Evolutionary conservation across 73 alveolate genomes (phyloP).

Genomic region (Uronychia binucleata): DNA sequence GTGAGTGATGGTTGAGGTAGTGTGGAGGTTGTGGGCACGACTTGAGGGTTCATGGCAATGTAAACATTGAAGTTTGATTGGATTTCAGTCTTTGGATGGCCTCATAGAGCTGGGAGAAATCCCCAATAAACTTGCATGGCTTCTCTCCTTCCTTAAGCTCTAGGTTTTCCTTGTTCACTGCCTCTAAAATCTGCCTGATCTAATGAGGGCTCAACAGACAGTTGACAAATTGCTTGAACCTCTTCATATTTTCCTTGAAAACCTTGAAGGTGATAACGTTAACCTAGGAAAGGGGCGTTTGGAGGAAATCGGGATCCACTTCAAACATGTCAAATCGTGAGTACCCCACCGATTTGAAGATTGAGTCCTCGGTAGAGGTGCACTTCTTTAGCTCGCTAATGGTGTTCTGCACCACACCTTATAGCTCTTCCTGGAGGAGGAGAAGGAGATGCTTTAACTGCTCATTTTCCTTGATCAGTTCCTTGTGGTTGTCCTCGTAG

Average conservation of each 20-base stretch:
- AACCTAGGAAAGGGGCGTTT: background rate
- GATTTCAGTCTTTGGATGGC: background rate
- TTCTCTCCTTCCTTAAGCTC: background rate
- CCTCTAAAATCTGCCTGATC: background rate
- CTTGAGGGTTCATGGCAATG: too few relatives aligned
- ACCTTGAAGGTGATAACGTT: background rate
- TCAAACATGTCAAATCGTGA: background rate
- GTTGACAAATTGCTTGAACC: background rate
- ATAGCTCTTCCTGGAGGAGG: slow-evolving; percentile 1
- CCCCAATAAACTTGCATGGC: background rate
- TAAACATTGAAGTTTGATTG: too few relatives aligned
- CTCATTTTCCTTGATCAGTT: slow-evolving; percentile 13
- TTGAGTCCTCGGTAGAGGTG: background rate
- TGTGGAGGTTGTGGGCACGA: too few relatives aligned
- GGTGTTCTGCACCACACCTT: background rate
- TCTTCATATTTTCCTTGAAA: background rate
- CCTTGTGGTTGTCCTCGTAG: slow-evolving; percentile 25
- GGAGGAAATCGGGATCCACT: background rate
- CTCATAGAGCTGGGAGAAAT: background rate
- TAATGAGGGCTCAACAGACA: background rate
- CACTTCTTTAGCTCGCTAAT: background rate
- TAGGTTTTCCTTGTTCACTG: background rate
- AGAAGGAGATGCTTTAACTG: background rate
- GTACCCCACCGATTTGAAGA: background rate
- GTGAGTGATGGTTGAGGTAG: too few relatives aligned